Evolutionary conservation across 83 land plant species (phyloP), one percentile per base, ranked within the genome.

Genomic region (Picea abies): DNA sequence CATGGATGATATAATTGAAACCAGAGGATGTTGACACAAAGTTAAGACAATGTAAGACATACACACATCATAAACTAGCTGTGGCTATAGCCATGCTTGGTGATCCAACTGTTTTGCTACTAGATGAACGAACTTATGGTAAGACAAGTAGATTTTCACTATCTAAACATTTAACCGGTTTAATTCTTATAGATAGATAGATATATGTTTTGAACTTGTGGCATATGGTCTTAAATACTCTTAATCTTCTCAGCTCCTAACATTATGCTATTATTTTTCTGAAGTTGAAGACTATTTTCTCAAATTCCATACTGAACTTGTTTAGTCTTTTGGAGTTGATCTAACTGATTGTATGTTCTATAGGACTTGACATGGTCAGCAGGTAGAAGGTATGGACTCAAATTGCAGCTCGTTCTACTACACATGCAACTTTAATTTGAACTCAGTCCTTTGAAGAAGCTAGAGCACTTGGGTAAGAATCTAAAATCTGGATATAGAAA

Each of bases 61-160:
- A 80, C 52, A 64, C 80, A 23, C 85, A 64, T 25, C 69, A 62
- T 25, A 85, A 63, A 82, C 87, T 85, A 47, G 83, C 65, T 76
- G 26, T 85, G 25, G 87, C 84, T 15, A 63, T 68, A 23, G 81
- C 87, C 64, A 62, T 85, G 81, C 78, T 85, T 39, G 87, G 87
- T 68, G 79, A 84, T 35, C 75, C 87, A 73, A 44, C 58, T 82
- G 80, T 77, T 47, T 82, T 85, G 72, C 35, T 85, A 41, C 85
- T 85, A 10, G 87, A 85, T 82, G 85, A 85, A 64, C 87, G 81
- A n/a, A 82, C 87, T 52, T 82, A 58, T 76, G 87, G 86, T 85
- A 83, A 80, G 69, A 60, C 23, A 19, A 20, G 23, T 62, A 3
- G 20, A 77, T 10, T 61, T 60, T 17, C 56, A 4, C 32, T 60